Base-by-base conservation (phyloP, 1,284 basidiomycete species). In the Thelephora terrestris region DNA sequence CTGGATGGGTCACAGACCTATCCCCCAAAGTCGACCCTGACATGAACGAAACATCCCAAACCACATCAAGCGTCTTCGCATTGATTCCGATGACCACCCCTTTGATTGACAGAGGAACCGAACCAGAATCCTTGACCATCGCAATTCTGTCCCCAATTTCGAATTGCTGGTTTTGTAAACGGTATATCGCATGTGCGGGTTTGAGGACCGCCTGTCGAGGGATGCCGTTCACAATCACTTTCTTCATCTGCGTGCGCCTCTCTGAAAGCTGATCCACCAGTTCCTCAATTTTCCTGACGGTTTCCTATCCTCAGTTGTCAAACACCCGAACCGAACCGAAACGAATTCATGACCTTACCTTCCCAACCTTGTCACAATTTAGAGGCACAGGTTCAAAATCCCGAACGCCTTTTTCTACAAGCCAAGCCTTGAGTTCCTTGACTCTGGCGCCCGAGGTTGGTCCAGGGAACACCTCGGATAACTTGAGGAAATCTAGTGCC, bases 1-100 rank as follows among this genome's bases (percentile, higher is more conserved):
- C 40, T 25, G 23, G 18, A 48, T 43, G 17, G 40, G 29, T 32
- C 7, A 47, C 18, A 43, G 16, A 91, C 86, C 90, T 73, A 55
- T 90, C 89, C n/a, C 80, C 80, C 4, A 99, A 71, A 0, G 88
- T 96, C 2, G 79, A 77, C 9, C 96, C 95, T 29, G 91, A 84
- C 76, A 99, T 89, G 70, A 98, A 99, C 1, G 92, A 78, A 18
- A 86, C 81, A 64, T 99, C 96, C 85, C 96, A 99, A 0, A 96
- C 79, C n/a, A 99, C 85, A 63, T 99, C 96, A 74, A 99, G 86
- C 9, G 85, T 81, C 59, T 85, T 88, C 10, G 81, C 71, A 57
- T 82, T 87, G 58, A 99, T 70, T 4, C 94, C 92, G 47, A 99
- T 79, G 16, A 98, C 92, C 7, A 95, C 90, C 37, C 96, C 96